A percentile compares a stretch with the other conserved stretches of the same genome.
Evolutionary conservation across 345 rosid genomes (phyloP).

Genomic region (Salix viminalis): DNA sequence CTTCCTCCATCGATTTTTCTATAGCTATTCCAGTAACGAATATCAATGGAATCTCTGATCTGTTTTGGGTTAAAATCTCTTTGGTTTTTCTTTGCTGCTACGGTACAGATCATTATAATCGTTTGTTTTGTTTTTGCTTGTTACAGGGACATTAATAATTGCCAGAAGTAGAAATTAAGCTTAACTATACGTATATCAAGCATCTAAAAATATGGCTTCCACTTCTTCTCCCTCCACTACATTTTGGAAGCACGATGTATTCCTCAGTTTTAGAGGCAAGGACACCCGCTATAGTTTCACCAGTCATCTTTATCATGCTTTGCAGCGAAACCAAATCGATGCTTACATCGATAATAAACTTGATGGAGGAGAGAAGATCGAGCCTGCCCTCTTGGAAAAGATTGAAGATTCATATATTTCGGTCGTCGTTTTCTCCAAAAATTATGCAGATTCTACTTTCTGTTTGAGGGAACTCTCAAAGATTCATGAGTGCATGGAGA

Average conservation of each 20-base stretch:
- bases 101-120: too few relatives aligned
- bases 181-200: too few relatives aligned
- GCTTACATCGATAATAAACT: background rate
- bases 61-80: too few relatives aligned
- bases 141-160: too few relatives aligned
- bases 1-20: too few relatives aligned
- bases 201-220: background rate
- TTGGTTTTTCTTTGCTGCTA: too few relatives aligned
- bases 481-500: background rate
- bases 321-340: background rate
- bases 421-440: background rate
- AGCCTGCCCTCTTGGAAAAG: background rate
- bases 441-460: background rate
- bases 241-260: background rate
- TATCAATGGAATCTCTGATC: too few relatives aligned
- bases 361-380: conserved; percentile 6
- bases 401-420: background rate
- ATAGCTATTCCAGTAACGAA: too few relatives aligned
- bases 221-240: background rate
- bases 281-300: background rate
- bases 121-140: too few relatives aligned
- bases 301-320: background rate
- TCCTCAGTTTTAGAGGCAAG: background rate
- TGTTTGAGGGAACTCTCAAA: background rate
- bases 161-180: too few relatives aligned